These are phyloP conservation scores for Claviceps sp. DNA, from an alignment of 2,329 filamentous ascomycete species.

Conservation along the genomic window DNA sequence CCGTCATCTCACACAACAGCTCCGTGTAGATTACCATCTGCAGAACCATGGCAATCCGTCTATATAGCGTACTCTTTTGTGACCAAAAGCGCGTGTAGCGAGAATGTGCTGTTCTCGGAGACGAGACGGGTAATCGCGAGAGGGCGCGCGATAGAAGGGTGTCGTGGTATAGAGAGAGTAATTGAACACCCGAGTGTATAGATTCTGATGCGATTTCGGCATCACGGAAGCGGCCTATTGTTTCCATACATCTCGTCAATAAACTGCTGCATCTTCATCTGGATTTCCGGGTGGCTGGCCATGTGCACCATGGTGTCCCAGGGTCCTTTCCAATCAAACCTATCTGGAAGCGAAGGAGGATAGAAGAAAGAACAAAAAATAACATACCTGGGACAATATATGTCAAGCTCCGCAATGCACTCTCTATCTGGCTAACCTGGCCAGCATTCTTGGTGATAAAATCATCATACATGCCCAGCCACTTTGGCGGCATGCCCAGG, in stretches of 20 bases:
- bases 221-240: conserved; percentile 64
- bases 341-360: background rate
- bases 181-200: conserved; percentile 74
- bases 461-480: conserved; percentile 62
- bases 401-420: conserved; percentile 77
- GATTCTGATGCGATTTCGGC: conserved; percentile 92
- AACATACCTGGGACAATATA: conserved; percentile 77
- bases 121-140: conserved; percentile 42
- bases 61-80: conserved; percentile 54
- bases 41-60: conserved; percentile 65
- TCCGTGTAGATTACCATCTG: conserved; percentile 93
- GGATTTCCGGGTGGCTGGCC: too few relatives aligned
- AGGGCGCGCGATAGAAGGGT: conserved; percentile 58
- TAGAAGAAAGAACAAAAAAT: background rate
- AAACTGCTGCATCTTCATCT: too few relatives aligned
- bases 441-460: conserved; percentile 93
- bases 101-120: conserved; percentile 42
- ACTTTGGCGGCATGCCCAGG: conserved; percentile 37
- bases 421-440: conserved; percentile 91
- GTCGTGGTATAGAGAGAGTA: conserved; percentile 89
- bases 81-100: conserved; percentile 58
- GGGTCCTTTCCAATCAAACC: too few relatives aligned
- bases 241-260: too few relatives aligned
- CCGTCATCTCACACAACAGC: conserved; percentile 93
- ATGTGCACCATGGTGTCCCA: too few relatives aligned